Conservation (phyloP, 495 filamentous ascomycete genomes). For the Podospora sp. region DNA sequence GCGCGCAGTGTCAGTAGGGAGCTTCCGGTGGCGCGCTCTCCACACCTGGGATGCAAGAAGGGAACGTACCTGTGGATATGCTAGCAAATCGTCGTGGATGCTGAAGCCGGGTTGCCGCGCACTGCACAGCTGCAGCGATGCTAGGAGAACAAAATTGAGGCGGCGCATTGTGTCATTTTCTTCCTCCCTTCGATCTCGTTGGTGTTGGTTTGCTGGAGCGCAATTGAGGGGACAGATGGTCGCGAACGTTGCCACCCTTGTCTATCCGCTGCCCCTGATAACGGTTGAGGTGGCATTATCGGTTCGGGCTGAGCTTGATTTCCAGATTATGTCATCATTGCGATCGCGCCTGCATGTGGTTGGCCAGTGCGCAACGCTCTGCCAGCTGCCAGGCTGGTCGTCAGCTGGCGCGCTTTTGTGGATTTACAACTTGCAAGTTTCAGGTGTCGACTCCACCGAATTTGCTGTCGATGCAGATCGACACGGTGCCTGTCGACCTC, state of each 20-base stretch:
- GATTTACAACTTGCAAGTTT: no score
- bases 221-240: slow-evolving; percentile 18
- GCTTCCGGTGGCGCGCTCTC: neutral
- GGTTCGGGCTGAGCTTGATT: neutral
- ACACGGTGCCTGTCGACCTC: neutral
- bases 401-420: neutral
- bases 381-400: neutral
- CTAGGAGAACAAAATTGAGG: slow-evolving; percentile 44
- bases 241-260: slow-evolving; percentile 3
- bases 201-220: slow-evolving; percentile 6
- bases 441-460: no score
- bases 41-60: neutral
- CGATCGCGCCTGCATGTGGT: neutral
- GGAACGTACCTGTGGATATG: slow-evolving; percentile 78
- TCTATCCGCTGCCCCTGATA: neutral
- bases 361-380: slow-evolving; percentile 6
- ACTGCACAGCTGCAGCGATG: slow-evolving; percentile 41
- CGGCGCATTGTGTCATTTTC: slow-evolving; percentile 54
- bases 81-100: slow-evolving; percentile 88
- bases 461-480: slow-evolving; percentile 5
- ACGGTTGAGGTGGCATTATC: slow-evolving; percentile 38
- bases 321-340: slow-evolving; percentile 17
- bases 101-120: slow-evolving; percentile 53
- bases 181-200: slow-evolving; percentile 32
- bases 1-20: slow-evolving; percentile 8